Evolutionary conservation across 2,329 filamentous ascomycete genomes (phyloP).

Genomic region (Boeremia exigua): DNA sequence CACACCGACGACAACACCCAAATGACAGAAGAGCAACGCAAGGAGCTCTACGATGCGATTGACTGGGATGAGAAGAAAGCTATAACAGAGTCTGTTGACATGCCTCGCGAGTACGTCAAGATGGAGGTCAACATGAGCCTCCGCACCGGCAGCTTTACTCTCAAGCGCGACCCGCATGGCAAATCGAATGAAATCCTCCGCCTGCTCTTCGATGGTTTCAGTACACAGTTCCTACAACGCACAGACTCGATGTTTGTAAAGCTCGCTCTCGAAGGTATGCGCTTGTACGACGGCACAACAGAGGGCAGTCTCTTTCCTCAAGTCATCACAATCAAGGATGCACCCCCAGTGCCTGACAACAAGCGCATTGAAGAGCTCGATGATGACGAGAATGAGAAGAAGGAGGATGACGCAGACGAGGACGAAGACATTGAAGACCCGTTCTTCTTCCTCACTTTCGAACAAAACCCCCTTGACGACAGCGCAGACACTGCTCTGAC

Average conservation of each 20-base stretch:
- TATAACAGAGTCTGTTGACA: conserved; percentile 83
- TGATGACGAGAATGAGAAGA: conserved; percentile 54
- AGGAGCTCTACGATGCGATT: conserved; percentile 96
- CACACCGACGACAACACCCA: conserved; percentile 77
- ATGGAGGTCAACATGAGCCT: conserved; percentile 90
- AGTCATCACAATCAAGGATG: conserved; percentile 94
- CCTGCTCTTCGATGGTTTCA: conserved; percentile 93
- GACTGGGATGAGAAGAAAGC: conserved; percentile 98
- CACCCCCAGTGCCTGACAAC: conserved; percentile 63
- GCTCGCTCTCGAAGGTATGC: conserved; percentile 87
- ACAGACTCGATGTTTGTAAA: conserved; percentile 91
- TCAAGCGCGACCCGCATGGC: conserved; percentile 84
- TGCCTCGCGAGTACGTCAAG: conserved; percentile 90
- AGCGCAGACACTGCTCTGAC: conserved; percentile 90
- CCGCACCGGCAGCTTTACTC: conserved; percentile 93
- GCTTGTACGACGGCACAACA: conserved; percentile 95
- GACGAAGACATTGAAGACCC: conserved; percentile 67
- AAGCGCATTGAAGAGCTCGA: conserved; percentile 57
- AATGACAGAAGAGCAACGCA: conserved; percentile 93
- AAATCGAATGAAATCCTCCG: conserved; percentile 81
- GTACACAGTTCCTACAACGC: conserved; percentile 84
- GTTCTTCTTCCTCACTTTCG: conserved; percentile 91
- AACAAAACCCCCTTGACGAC: conserved; percentile 92
- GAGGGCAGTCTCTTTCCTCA: conserved; percentile 89
- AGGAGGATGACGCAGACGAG: conserved; percentile 52